phyloP scores from a whole-genome alignment of 108 stramenopile genomes.

The Fragilaria crotonensis region DNA sequence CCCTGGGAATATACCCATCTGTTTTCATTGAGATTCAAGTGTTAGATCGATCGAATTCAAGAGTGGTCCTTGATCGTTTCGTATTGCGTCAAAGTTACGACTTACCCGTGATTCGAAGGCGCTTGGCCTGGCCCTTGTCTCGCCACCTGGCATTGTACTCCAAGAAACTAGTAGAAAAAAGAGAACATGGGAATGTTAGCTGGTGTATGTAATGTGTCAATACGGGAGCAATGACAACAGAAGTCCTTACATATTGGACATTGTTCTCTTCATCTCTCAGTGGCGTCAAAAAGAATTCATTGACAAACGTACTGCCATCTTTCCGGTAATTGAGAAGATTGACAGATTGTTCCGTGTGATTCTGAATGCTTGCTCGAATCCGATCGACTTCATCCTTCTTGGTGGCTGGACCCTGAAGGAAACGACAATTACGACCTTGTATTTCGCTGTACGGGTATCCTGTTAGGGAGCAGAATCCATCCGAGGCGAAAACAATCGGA shows the following conservation, averaged over 20 bases:
- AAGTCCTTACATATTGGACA: constrained; percentile 22
- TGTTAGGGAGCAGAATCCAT: constrained; percentile 24
- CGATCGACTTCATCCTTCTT: constrained; percentile 11
- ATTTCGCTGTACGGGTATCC: constrained; percentile 21
- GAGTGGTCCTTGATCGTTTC: too few species aligned
- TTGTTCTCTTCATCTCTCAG: constrained; percentile 13
- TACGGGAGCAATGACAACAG: too few species aligned
- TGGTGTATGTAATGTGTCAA: too few species aligned
- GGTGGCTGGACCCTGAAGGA: constrained; percentile 21
- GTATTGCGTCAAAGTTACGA: too few species aligned
- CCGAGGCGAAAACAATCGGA: constrained; percentile 24
- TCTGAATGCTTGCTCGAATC: constrained; percentile 20
- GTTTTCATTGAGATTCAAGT: too few species aligned
- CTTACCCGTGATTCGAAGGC: constrained; percentile 33
- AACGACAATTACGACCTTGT: constrained; percentile 29
- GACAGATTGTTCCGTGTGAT: constrained; percentile 23
- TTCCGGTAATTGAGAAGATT: constrained; percentile 36
- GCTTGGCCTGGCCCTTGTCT: constrained; percentile 17
- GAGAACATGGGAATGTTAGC: too few species aligned
- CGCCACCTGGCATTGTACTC: constrained; percentile 24
- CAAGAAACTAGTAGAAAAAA: too few species aligned
- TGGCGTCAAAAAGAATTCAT: constrained; percentile 36
- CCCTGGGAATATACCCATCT: constrained; percentile 33
- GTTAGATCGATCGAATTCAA: too few species aligned
- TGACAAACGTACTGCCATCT: constrained; percentile 30